Conservation (phyloP, 1,284 basidiomycete genomes). For the Leucoagaricus sp. region DNA sequence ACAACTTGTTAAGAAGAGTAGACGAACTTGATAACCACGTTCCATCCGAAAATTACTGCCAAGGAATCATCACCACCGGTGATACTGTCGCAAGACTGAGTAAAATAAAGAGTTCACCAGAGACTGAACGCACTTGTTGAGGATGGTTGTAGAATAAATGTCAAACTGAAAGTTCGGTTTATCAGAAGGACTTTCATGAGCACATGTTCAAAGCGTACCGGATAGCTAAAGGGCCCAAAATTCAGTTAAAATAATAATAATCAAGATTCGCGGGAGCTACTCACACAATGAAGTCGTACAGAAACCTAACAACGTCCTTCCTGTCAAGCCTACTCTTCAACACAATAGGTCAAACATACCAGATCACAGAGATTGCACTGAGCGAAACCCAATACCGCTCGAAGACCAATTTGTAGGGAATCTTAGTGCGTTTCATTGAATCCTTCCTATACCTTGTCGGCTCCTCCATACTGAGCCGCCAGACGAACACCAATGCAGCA, state of each 20-base stretch:
- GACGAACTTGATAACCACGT: constrained; percentile 72
- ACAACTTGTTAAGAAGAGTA: not conserved
- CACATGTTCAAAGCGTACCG: constrained; percentile 20
- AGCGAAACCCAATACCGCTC: constrained; percentile 79
- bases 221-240: constrained; percentile 21
- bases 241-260: constrained; percentile 6
- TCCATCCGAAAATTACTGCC: constrained; percentile 72
- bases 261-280: constrained; percentile 32
- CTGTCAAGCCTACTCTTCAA: too few relatives aligned
- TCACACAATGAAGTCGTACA: constrained; percentile 82
- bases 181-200: not conserved
- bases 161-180: constrained; percentile 60
- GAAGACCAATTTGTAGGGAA: constrained; percentile 81
- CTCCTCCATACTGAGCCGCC: constrained; percentile 87
- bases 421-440: constrained; percentile 73
- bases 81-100: constrained; percentile 46
- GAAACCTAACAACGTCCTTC: constrained; percentile 52
- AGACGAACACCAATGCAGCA: constrained; percentile 79
- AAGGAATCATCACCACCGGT: constrained; percentile 54
- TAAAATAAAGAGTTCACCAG: too few relatives aligned
- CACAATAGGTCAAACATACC: constrained; percentile 42
- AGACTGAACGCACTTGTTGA: constrained; percentile 49
- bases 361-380: constrained; percentile 69
- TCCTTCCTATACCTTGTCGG: constrained; percentile 70
- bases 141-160: constrained; percentile 82